Evolutionary conservation across 345 rosid species (phyloP).

Genomic region (Gossypium arboreum): DNA sequence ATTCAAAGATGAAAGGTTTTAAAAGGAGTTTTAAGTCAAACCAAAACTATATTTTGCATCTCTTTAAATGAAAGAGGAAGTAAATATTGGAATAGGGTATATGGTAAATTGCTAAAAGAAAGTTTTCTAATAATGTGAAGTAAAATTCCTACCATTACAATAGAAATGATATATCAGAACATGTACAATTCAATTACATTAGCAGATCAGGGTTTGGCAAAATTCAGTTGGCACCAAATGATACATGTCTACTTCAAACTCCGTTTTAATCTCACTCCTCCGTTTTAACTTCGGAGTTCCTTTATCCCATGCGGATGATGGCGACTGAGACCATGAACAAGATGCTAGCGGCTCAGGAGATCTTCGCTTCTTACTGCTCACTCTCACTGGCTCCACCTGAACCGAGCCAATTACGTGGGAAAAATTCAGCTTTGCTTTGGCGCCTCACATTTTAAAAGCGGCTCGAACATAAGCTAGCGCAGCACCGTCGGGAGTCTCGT

Average conservation of each 20-base stretch:
- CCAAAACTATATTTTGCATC: no score
- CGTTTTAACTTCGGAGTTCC: slow-evolving; percentile 2
- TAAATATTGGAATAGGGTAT: no score
- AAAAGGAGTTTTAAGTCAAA: no score
- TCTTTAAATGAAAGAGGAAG: no score
- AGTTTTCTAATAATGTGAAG: background rate
- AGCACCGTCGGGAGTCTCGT: slow-evolving; percentile 44
- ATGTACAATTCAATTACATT: background rate
- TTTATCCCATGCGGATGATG: background rate
- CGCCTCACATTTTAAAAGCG: slow-evolving; percentile 31
- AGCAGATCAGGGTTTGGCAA: background rate
- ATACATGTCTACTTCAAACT: background rate
- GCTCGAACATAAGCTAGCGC: slow-evolving; percentile 32
- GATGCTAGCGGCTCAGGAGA: slow-evolving; percentile 14
- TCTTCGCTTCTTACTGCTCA: slow-evolving; percentile 27
- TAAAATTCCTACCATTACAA: background rate
- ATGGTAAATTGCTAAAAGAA: background rate
- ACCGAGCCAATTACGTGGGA: slow-evolving; percentile 27
- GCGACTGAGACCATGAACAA: background rate
- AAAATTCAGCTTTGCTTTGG: slow-evolving; percentile 33
- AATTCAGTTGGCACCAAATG: background rate
- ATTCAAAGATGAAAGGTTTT: no score
- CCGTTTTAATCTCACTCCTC: background rate
- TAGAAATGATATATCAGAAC: background rate
- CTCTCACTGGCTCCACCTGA: slow-evolving; percentile 19